phyloP scores from a whole-genome alignment of 495 filamentous ascomycete genomes.

The Aspergillus affinis region DNA sequence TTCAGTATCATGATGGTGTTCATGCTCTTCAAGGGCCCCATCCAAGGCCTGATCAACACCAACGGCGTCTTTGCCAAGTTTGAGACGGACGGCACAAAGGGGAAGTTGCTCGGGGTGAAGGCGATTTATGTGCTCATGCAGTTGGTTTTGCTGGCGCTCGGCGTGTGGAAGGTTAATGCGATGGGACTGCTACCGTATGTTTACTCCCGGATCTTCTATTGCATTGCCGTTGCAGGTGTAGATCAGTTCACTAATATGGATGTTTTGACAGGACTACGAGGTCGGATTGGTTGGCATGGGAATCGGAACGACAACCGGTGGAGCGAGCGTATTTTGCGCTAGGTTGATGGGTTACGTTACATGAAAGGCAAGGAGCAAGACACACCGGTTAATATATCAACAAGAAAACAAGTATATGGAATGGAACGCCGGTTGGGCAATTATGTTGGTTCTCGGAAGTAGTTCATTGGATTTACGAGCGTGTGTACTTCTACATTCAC shows the following conservation, averaged over 20 bases:
- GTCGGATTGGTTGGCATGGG: conserved; percentile 96
- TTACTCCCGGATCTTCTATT: conserved; percentile 2
- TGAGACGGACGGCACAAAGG: conserved; percentile 77
- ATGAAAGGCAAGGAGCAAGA: background rate
- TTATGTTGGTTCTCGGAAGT: background rate
- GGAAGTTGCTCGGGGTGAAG: conserved; percentile 76
- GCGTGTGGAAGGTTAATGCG: conserved; percentile 93
- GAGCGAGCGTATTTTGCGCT: conserved; percentile 63
- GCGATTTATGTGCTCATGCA: conserved; percentile 85
- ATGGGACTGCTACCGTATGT: conserved; percentile 95
- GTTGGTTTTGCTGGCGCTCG: conserved; percentile 74
- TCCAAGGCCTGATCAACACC: conserved; percentile 77
- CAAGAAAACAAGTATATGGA: background rate
- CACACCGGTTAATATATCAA: background rate
- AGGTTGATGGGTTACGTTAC: conserved; percentile 25
- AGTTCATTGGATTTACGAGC: background rate
- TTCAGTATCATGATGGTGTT: conserved; percentile 99
- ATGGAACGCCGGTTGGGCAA: background rate
- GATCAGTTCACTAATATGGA: conserved; percentile 13
- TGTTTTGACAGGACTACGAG: conserved; percentile 69
- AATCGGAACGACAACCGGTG: conserved; percentile 71
- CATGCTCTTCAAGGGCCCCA: conserved; percentile 96
- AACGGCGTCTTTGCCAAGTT: conserved; percentile 82
- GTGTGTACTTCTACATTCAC: background rate
- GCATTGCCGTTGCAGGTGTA: background rate